Evolutionary conservation across 768 basidiomycete genomes (phyloP).

Genomic region (Russula earlei): DNA sequence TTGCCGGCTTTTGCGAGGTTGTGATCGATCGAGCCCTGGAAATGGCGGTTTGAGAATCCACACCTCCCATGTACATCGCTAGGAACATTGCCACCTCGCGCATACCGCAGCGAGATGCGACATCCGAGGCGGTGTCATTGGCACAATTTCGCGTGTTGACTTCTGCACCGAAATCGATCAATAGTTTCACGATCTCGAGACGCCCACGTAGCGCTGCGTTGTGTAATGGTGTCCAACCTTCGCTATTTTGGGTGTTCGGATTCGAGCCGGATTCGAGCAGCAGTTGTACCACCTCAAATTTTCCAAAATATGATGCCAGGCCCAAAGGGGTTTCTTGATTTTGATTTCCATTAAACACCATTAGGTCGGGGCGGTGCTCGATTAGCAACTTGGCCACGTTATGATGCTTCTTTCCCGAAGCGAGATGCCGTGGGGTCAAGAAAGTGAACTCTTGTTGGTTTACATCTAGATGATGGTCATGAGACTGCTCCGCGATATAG

Average conservation of each 20-base stretch:
- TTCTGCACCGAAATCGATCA: not conserved
- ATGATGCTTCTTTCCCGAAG: not conserved
- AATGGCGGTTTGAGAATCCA: not conserved
- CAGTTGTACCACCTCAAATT: not conserved
- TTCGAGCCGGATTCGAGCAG: not conserved
- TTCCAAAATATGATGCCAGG: not conserved
- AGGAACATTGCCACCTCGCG: not conserved
- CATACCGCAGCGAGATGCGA: not conserved
- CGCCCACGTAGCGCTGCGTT: not conserved
- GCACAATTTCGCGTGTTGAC: not conserved
- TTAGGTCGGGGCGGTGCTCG: not conserved
- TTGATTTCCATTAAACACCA: not conserved
- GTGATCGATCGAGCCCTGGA: not conserved
- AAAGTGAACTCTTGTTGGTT: no score
- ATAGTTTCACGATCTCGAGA: not conserved
- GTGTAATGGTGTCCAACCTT: not conserved
- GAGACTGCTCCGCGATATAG: not conserved
- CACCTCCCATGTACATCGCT: not conserved
- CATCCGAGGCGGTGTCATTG: not conserved
- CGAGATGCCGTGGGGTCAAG: not conserved
- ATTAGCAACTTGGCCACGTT: not conserved
- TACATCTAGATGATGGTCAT: not conserved
- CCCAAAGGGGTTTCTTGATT: not conserved
- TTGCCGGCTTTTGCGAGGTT: not conserved
- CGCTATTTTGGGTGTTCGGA: not conserved